Evolutionary conservation across 805 yeast species (phyloP).

Genomic region (Teunomyces funiuensis): DNA sequence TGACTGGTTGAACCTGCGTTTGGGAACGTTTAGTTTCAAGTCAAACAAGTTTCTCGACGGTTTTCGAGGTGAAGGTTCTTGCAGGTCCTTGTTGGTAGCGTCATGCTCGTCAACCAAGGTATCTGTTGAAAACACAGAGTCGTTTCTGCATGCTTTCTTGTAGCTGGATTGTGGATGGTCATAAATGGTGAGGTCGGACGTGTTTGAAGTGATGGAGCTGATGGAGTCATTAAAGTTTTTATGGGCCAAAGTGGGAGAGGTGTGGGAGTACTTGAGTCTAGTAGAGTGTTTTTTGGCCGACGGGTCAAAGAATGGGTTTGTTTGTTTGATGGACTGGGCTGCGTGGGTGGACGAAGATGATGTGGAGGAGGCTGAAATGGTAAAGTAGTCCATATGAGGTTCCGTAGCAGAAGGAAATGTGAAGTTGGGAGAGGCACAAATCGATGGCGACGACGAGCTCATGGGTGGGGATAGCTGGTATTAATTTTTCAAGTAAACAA

Average conservation of each 20-base stretch:
- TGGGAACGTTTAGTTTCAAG: slow-evolving; percentile 13
- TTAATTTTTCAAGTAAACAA: background rate
- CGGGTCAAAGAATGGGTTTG: slow-evolving; percentile 2
- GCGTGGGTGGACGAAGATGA: too few species aligned
- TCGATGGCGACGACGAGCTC: slow-evolving; percentile 20
- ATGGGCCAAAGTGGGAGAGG: slow-evolving; percentile 6
- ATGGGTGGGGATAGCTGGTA: slow-evolving; percentile 7
- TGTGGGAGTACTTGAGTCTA: background rate
- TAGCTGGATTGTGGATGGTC: slow-evolving; percentile 9
- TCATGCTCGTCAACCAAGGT: slow-evolving; percentile 29
- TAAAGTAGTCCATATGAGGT: slow-evolving; percentile 17
- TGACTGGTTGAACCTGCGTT: slow-evolving; percentile 11
- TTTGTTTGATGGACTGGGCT: background rate
- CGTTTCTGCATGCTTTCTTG: slow-evolving; percentile 14
- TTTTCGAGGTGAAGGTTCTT: background rate
- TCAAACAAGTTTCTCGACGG: slow-evolving; percentile 12
- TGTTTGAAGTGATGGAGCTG: slow-evolving; percentile 29
- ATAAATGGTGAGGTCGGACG: slow-evolving; percentile 21
- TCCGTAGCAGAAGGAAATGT: slow-evolving; percentile 17
- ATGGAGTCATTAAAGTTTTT: slow-evolving; percentile 20
- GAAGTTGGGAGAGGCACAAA: slow-evolving; percentile 23
- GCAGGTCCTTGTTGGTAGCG: background rate
- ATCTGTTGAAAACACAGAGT: slow-evolving; percentile 26
- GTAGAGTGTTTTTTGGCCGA: background rate
- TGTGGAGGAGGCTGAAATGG: slow-evolving; percentile 5